Evolutionary conservation across 2,329 filamentous ascomycete species (phyloP).

Genomic region (Ampelomyces quisqualis): DNA sequence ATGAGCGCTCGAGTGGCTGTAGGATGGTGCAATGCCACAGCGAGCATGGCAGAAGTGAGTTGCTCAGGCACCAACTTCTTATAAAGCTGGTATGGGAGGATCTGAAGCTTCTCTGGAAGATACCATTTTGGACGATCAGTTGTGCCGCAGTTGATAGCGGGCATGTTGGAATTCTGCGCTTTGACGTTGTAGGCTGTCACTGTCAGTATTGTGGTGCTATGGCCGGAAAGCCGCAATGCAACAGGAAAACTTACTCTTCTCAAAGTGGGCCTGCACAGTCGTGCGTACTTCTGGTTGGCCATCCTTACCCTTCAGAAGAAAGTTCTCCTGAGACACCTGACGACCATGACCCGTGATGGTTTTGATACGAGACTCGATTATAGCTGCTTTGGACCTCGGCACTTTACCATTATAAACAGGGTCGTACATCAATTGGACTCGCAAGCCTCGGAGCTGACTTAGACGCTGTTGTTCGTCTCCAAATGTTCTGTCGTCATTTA

Average conservation of each 20-base stretch:
- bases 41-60: slow-evolving; percentile 16
- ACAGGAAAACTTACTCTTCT: slow-evolving; percentile 7
- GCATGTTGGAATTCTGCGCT: background rate
- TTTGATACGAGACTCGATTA: slow-evolving; percentile 5
- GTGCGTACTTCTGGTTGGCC: background rate
- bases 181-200: slow-evolving; percentile 1
- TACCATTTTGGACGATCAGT: slow-evolving; percentile 7
- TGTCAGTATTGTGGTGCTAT: background rate
- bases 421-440: slow-evolving; percentile 2
- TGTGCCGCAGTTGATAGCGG: slow-evolving; percentile 13
- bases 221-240: too few species aligned
- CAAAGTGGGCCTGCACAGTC: slow-evolving; percentile 6
- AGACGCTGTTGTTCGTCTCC: background rate
- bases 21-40: slow-evolving; percentile 13
- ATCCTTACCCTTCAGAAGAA: slow-evolving; percentile 2
- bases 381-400: background rate
- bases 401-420: background rate
- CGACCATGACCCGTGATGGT: slow-evolving; percentile 1
- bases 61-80: slow-evolving; percentile 15
- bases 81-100: slow-evolving; percentile 24
- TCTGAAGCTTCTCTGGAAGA: slow-evolving; percentile 10
- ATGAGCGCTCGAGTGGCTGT: slow-evolving; percentile 11
- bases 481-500: slow-evolving; percentile 3
- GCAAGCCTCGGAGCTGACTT: slow-evolving; percentile 4
- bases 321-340: background rate